Evolutionary conservation across 306 rosid species (phyloP).

Genomic region (Trifolium repens): DNA sequence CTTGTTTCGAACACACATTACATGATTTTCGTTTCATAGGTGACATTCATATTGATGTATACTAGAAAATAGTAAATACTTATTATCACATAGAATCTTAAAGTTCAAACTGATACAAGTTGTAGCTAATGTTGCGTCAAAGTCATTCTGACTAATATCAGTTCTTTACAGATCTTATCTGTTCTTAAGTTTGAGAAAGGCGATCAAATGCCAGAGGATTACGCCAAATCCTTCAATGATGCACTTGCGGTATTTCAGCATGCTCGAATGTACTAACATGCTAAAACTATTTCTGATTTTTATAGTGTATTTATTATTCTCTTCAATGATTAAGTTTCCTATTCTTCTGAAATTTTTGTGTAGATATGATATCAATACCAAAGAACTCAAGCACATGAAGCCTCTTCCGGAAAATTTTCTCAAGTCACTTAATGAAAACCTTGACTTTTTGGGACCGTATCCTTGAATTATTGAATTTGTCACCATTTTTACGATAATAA

Average conservation of each 20-base stretch:
- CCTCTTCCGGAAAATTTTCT: slow-evolving; percentile 65
- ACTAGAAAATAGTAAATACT: not conserved
- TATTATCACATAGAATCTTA: not conserved
- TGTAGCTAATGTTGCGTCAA: slow-evolving; percentile 17
- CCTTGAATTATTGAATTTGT: slow-evolving; percentile 44
- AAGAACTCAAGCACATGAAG: slow-evolving; percentile 75
- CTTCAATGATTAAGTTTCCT: slow-evolving; percentile 30
- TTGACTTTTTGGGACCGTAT: slow-evolving; percentile 96
- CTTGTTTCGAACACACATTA: not conserved
- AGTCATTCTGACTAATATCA: slow-evolving; percentile 31
- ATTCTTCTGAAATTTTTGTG: slow-evolving; percentile 41
- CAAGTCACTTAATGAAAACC: slow-evolving; percentile 59
- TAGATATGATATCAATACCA: slow-evolving; percentile 71
- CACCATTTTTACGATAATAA: slow-evolving; percentile 1
- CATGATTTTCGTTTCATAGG: not conserved
- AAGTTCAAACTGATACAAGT: not conserved
- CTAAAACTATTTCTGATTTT: slow-evolving; percentile 3
- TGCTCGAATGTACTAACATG: slow-evolving; percentile 69
- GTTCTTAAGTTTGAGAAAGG: slow-evolving; percentile 76
- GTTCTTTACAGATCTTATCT: slow-evolving; percentile 67
- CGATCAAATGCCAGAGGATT: slow-evolving; percentile 76
- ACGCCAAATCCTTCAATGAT: slow-evolving; percentile 70
- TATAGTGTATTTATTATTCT: slow-evolving; percentile 4
- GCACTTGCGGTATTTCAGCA: slow-evolving; percentile 87
- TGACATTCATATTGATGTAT: not conserved